These are phyloP conservation scores for Neocallimastix lanati DNA, from an alignment of 192 early-diverging fungal species.

Conservation along the genomic window DNA sequence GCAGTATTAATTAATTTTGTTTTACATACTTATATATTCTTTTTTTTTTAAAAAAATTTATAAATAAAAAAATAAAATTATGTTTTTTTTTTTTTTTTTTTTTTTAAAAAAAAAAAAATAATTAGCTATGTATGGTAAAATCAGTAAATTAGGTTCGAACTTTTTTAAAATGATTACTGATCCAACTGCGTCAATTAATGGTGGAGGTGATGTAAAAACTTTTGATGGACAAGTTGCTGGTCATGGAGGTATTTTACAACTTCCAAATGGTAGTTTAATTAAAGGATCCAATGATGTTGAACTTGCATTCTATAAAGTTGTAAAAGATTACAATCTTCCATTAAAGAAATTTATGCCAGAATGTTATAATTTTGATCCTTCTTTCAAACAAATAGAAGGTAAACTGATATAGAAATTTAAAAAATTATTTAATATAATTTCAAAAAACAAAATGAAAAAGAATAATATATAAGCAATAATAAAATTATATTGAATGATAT, in stretches of 20 bases:
- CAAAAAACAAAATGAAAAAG: too few relatives aligned
- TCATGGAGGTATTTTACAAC: slow-evolving; percentile 44
- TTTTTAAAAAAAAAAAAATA: too few relatives aligned
- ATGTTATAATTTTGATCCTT: background rate
- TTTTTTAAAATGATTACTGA: background rate
- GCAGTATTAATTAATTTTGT: too few relatives aligned
- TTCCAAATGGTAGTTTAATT: slow-evolving; percentile 40
- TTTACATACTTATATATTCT: too few relatives aligned
- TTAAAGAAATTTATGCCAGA: background rate
- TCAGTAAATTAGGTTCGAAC: background rate
- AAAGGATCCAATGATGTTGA: slow-evolving; percentile 52
- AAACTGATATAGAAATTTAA: too few relatives aligned
- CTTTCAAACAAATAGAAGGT: background rate
- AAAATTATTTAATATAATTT: too few relatives aligned
- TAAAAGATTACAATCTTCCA: background rate
- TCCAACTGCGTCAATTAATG: background rate
- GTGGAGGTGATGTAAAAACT: slow-evolving; percentile 1
- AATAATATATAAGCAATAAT: too few relatives aligned
- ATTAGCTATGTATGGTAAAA: background rate
- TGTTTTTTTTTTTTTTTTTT: too few relatives aligned
- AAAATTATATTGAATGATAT: too few relatives aligned
- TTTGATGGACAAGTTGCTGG: slow-evolving; percentile 66
- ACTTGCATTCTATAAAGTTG: slow-evolving; percentile 50
- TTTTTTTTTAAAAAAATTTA: too few relatives aligned
- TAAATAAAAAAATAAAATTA: too few relatives aligned